These are phyloP conservation scores for Pseudogymnoascus sp. DNA, from an alignment of 2,329 filamentous ascomycete genomes.

Conservation along the genomic window DNA sequence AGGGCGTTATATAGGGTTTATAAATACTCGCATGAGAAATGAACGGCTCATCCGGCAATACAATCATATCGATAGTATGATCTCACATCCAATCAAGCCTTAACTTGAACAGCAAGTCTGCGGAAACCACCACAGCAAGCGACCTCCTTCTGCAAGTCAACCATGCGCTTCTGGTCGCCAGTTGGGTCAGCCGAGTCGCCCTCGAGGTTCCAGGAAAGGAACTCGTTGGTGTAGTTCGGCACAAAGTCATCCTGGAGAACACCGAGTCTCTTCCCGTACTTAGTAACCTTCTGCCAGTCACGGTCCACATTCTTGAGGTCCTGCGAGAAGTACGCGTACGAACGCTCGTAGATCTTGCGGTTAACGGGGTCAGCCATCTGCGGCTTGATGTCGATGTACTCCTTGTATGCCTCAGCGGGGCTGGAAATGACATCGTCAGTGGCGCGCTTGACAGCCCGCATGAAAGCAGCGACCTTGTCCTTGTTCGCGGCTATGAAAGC, in stretches of 20 bases:
- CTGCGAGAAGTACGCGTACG: constrained; percentile 66
- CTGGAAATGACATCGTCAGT: constrained; percentile 62
- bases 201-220: constrained; percentile 57
- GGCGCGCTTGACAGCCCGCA: constrained; percentile 65
- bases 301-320: constrained; percentile 67
- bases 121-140: constrained; percentile 57
- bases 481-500: constrained; percentile 57
- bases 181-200: constrained; percentile 57
- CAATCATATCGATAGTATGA: not conserved
- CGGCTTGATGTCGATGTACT: constrained; percentile 66
- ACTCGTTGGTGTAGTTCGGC: constrained; percentile 70
- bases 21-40: not conserved
- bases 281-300: constrained; percentile 71
- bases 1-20: not conserved
- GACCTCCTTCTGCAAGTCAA: constrained; percentile 57
- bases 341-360: constrained; percentile 72
- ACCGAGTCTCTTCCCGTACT: constrained; percentile 65
- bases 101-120: constrained; percentile 31
- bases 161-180: constrained; percentile 70
- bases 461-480: constrained; percentile 57
- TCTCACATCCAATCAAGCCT: constrained; percentile 10
- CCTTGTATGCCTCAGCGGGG: constrained; percentile 55
- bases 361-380: constrained; percentile 60
- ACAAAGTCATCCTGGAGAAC: constrained; percentile 55
- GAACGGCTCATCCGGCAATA: not conserved